phyloP scores from a whole-genome alignment of 2,329 filamentous ascomycete species.

The Exutisphaerella laricina region DNA sequence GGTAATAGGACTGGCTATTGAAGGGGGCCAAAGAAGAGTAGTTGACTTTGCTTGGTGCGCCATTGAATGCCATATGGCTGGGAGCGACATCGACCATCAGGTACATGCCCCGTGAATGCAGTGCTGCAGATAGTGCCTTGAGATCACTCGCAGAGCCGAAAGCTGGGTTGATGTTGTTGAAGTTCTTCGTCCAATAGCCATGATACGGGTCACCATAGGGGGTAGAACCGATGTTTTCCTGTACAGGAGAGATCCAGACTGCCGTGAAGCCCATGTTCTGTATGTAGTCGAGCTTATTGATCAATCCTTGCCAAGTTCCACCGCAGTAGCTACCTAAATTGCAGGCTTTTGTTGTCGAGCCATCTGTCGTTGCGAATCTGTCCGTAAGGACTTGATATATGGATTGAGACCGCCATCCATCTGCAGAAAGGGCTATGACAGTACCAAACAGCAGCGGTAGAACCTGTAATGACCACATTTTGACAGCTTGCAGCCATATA shows the following conservation, averaged over 20 bases:
- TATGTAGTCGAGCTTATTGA: constrained; percentile 45
- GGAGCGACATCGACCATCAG: constrained; percentile 47
- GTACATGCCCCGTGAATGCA: constrained; percentile 45
- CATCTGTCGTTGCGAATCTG: constrained; percentile 48
- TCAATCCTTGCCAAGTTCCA: constrained; percentile 44
- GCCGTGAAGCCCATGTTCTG: constrained; percentile 47
- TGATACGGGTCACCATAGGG: constrained; percentile 42
- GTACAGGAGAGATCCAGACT: constrained; percentile 38
- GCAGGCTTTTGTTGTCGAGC: constrained; percentile 42
- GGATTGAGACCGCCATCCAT: constrained; percentile 43
- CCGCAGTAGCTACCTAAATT: constrained; percentile 42
- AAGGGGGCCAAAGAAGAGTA: constrained; percentile 37
- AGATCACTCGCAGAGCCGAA: constrained; percentile 44
- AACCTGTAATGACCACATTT: neutral
- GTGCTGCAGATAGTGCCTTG: constrained; percentile 38
- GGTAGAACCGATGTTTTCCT: constrained; percentile 37
- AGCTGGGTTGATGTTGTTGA: constrained; percentile 37
- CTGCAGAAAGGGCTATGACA: constrained; percentile 13
- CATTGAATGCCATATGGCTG: constrained; percentile 39
- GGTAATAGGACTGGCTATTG: constrained; percentile 39
- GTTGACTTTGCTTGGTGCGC: constrained; percentile 24
- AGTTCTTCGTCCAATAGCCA: constrained; percentile 28
- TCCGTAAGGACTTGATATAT: constrained; percentile 58
- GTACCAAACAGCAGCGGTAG: constrained; percentile 3
- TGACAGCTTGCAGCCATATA: neutral